Base-by-base conservation (phyloP, 2,329 filamentous ascomycete genomes). In the Ophiostoma montium region DNA sequence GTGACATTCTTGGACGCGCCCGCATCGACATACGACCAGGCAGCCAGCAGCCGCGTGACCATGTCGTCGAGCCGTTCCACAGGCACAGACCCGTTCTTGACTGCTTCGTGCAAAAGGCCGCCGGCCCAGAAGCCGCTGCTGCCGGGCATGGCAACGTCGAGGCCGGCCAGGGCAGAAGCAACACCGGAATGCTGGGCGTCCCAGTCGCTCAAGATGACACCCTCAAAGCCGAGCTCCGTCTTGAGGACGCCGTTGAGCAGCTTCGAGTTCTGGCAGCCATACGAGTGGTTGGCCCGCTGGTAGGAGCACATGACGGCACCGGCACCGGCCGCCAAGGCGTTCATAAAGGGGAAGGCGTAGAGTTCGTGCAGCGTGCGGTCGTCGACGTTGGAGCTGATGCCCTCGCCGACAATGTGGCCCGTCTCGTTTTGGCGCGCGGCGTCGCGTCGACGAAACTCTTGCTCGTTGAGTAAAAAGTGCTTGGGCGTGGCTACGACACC, bases 401-500 rank as follows among this genome's bases (percentile, higher is more conserved):
- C 71, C 55, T 79, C 72, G 1, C 66, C 60, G 10, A 49, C 71
- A 12, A 59, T 27, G 23, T 36, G 13, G 27, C 12, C 21, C 21
- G 23, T 18, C 19, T 58, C 49, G 5, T 23, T 41, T 45, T 56
- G 53, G 13, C 36, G 45, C 38, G 49, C 50, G 41, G 66, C 56
- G 3, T 62, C 58, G 48, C 58, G 77, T 61, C 78, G 52, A 32
- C 63, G 60, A 27, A 53, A 70, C 56, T 80, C 77, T 57, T 82
- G 76, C 58, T 82, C 78, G 55, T 83, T 78, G 7, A 69, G 68
- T 23, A 79, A 61, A 49, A 66, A 80, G 58, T 82, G 72, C 62
- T 75, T 90, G 70, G 70, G 79, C 67, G 80, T 86, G 50, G 86
- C 84, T 61, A 94, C 83, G 35, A 90, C 79, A 57, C 86, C 86